phyloP scores from a whole-genome alignment of 768 basidiomycete species.

The Boletus edulis region DNA sequence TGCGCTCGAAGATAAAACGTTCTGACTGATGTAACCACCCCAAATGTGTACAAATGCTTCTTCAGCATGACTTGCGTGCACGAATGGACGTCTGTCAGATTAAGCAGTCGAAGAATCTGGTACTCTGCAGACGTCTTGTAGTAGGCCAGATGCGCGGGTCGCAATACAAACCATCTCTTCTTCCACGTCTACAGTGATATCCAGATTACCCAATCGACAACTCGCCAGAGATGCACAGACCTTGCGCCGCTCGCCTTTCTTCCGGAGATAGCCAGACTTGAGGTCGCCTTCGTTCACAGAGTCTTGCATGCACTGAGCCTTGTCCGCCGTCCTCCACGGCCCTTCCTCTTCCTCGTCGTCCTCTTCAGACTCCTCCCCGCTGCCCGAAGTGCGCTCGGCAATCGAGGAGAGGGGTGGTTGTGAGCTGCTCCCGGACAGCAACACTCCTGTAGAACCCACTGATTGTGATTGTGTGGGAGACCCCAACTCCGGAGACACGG shows the following conservation, averaged over 20 bases:
- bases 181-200: slow-evolving; percentile 80
- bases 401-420: slow-evolving; percentile 70
- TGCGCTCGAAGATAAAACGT: slow-evolving; percentile 92
- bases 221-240: slow-evolving; percentile 41
- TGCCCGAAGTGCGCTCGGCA: slow-evolving; percentile 67
- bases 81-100: slow-evolving; percentile 85
- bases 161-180: slow-evolving; percentile 96
- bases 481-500: slow-evolving; percentile 52
- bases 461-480: slow-evolving; percentile 37
- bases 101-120: slow-evolving; percentile 83
- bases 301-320: slow-evolving; percentile 41
- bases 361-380: slow-evolving; percentile 77
- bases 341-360: slow-evolving; percentile 67
- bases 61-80: slow-evolving; percentile 87
- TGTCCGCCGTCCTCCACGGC: slow-evolving; percentile 59
- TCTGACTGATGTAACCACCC: slow-evolving; percentile 83
- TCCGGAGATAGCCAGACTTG: slow-evolving; percentile 93
- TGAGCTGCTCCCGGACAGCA: slow-evolving; percentile 31
- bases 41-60: slow-evolving; percentile 85
- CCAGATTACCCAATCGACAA: not conserved
- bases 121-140: slow-evolving; percentile 97
- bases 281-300: slow-evolving; percentile 68
- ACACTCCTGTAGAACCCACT: slow-evolving; percentile 28
- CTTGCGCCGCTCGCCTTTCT: slow-evolving; percentile 98
- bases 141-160: slow-evolving; percentile 89